Base-by-base conservation (phyloP, 768 basidiomycete species). In the Leccinum variicolor region DNA sequence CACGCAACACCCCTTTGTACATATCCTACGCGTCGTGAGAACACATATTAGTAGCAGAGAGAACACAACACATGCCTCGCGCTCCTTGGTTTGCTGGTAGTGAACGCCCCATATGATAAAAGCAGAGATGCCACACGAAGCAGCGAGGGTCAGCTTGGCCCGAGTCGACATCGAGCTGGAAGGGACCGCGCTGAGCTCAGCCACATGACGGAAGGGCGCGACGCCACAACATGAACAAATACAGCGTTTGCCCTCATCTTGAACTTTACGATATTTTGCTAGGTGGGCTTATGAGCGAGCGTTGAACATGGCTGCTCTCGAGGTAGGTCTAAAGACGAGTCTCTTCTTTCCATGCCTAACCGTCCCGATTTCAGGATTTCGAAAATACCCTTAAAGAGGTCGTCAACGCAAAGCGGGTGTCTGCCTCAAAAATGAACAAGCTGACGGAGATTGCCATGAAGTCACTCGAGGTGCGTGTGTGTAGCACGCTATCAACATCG, bases 21-120 rank as follows among this genome's bases (percentile, higher is more conserved):
- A 97, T 97, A 28, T 76, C 85, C 94, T 98, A 58, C 28, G 23
- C 41, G 56, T 36, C 23, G 19, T 71, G 21, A 71, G 58, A 43
- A 29, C 54, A 23, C 25, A 15, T 8, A 15, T n/a, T n/a, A 7
- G 23, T 13, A 33, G 19, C 2, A 50, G 15, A 28, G 6, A 48
- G 3, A 52, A 48, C 8, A 33, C 2, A 14, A 50, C 6, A 62
- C 60, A 60, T 62, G 94, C 95, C 64, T 92, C 84, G 55, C 87
- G 86, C 73, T 98, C 94, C 66, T 84, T 82, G 15, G 80, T 76
- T 68, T 98, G 94, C 55, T 94, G 83, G 66, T 81, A 89, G 70
- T 98, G 95, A 29, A 98, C 94, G 19, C 84, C 91, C 84, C 87
- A 96, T 71, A 98, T 84, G 26, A 89, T 90, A 36, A 87, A 72